These are phyloP conservation scores for Clarireedia sp. DNA, from an alignment of 2,329 filamentous ascomycete species.

Conservation along the genomic window DNA sequence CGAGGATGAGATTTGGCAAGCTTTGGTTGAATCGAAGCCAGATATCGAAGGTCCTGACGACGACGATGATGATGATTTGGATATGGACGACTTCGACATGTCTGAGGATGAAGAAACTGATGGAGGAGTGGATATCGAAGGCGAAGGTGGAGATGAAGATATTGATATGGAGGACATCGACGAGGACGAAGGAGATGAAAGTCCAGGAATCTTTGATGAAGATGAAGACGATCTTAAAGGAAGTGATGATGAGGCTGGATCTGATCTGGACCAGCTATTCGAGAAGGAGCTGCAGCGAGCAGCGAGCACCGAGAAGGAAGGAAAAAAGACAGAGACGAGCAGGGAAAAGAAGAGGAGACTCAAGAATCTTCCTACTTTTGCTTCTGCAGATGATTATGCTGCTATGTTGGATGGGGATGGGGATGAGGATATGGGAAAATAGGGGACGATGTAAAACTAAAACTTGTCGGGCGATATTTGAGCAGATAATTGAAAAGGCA, in stretches of 20 bases:
- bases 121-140: conserved; percentile 27
- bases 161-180: conserved; percentile 33
- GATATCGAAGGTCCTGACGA: conserved; percentile 58
- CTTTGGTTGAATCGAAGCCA: conserved; percentile 71
- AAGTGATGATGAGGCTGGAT: conserved; percentile 46
- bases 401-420: conserved; percentile 70
- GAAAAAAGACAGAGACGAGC: conserved; percentile 26
- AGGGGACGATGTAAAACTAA: neutral
- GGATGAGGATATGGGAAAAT: conserved; percentile 33
- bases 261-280: conserved; percentile 38
- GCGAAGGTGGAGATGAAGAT: conserved; percentile 25
- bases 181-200: conserved; percentile 45
- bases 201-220: neutral
- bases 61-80: conserved; percentile 41
- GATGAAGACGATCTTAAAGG: conserved; percentile 25
- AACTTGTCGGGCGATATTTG: too few relatives aligned
- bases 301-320: conserved; percentile 33
- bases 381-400: conserved; percentile 88
- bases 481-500: too few relatives aligned
- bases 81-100: conserved; percentile 37
- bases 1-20: conserved; percentile 86
- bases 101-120: conserved; percentile 37
- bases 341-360: conserved; percentile 71
- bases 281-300: conserved; percentile 28
- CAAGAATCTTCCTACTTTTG: conserved; percentile 86